phyloP scores from a whole-genome alignment of 306 rosid species.

The Erythrophleum fordii region DNA sequence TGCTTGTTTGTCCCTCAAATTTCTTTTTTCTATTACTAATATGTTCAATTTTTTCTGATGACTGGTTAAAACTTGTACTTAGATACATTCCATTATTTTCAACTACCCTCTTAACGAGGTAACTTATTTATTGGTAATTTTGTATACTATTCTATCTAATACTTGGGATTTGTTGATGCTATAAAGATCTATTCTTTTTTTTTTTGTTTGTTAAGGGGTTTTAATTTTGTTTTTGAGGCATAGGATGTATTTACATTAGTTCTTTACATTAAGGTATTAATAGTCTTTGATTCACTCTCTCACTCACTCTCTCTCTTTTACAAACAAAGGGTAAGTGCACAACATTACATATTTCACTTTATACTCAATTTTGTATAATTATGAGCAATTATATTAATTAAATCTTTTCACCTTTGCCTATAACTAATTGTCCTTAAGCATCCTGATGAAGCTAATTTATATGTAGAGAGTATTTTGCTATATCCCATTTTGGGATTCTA shows the following conservation, averaged over 20 bases:
- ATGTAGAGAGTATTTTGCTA: neutral
- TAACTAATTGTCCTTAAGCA: neutral
- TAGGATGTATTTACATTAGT: neutral
- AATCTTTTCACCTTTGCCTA: neutral
- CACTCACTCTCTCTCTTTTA: neutral
- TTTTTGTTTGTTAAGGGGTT: neutral
- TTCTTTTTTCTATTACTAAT: too few relatives aligned
- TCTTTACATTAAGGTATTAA: neutral
- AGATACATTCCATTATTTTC: constrained; percentile 11
- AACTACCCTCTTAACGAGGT: neutral
- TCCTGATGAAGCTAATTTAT: neutral
- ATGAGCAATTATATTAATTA: neutral
- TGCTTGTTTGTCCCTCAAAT: too few relatives aligned
- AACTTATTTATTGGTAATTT: constrained; percentile 14
- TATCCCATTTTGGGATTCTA: neutral
- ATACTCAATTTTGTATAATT: neutral
- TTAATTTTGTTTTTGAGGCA: constrained; percentile 21
- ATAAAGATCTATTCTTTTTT: neutral
- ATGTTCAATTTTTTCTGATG: too few relatives aligned
- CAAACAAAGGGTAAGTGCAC: neutral
- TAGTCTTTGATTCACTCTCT: neutral
- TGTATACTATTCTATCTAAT: constrained; percentile 8
- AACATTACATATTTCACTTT: neutral
- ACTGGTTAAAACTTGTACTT: neutral
- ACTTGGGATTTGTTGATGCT: constrained; percentile 18